These are phyloP conservation scores for Syncephalastrum racemosum DNA, from an alignment of 371 early-diverging fungal species.

Conservation along the genomic window DNA sequence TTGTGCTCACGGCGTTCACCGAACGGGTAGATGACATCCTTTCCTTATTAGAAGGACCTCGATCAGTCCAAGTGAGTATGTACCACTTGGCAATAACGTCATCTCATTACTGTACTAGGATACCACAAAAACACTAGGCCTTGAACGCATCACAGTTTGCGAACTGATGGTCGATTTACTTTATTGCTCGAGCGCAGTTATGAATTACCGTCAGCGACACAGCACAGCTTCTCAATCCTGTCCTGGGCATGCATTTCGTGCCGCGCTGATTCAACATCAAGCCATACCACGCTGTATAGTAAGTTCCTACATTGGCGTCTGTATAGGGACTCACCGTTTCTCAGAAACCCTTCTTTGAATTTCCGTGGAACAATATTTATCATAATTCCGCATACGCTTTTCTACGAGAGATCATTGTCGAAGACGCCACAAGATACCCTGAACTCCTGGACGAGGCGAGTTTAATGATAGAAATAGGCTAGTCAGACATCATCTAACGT, in stretches of 20 bases:
- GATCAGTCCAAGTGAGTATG: too few relatives aligned
- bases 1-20: too few relatives aligned
- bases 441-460: too few relatives aligned
- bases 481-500: too few relatives aligned
- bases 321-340: not conserved
- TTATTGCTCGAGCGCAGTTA: constrained; percentile 10
- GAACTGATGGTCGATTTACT: constrained; percentile 17
- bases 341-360: constrained; percentile 26
- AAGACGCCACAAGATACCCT: not conserved
- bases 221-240: not conserved
- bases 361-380: constrained; percentile 20
- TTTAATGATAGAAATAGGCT: too few relatives aligned
- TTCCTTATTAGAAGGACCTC: too few relatives aligned
- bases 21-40: too few relatives aligned
- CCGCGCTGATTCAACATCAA: not conserved
- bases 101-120: too few relatives aligned
- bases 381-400: constrained; percentile 18
- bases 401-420: constrained; percentile 12
- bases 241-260: not conserved
- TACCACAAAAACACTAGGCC: constrained; percentile 5
- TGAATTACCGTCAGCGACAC: not conserved
- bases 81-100: too few relatives aligned
- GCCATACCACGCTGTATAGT: constrained; percentile 16
- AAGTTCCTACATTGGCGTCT: not conserved
- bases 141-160: constrained; percentile 13